A percentile compares a stretch with the other conserved stretches of the same genome.
Evolutionary conservation across 345 rosid species (phyloP).

Genomic region (Corchorus capsularis): DNA sequence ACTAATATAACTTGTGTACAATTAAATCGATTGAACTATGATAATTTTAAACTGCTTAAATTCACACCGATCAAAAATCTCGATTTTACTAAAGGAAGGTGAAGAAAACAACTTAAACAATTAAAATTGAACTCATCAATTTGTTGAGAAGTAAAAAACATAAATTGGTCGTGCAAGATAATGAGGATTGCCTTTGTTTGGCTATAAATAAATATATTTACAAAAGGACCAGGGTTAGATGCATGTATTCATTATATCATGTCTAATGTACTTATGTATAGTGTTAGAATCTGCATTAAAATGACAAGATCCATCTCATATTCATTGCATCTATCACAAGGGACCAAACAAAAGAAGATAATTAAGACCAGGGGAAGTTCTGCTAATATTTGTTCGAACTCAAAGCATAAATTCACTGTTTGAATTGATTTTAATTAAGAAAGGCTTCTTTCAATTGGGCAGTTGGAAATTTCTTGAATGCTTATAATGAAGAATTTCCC

Average conservation of each 20-base stretch:
- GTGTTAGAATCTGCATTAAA: not conserved
- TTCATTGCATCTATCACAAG: not conserved
- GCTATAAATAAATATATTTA: not conserved
- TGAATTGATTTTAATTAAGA: too few relatives aligned
- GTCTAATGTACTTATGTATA: not conserved
- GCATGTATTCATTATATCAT: not conserved
- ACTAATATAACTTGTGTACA: too few relatives aligned
- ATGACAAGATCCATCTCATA: not conserved
- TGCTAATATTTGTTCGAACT: not conserved
- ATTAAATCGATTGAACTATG: too few relatives aligned
- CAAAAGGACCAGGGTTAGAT: not conserved
- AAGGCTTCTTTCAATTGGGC: too few relatives aligned
- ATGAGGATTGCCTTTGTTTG: not conserved
- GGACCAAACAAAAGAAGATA: not conserved
- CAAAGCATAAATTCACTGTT: not conserved
- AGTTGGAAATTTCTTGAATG: too few relatives aligned
- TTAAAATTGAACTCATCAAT: too few relatives aligned
- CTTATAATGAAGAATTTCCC: too few relatives aligned
- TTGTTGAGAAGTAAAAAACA: not conserved
- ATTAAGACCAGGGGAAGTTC: not conserved
- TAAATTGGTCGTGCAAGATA: not conserved
- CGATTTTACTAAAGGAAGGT: too few relatives aligned
- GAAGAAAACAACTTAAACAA: too few relatives aligned
- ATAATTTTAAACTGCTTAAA: too few relatives aligned
- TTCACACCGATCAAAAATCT: too few relatives aligned